A percentile compares a stretch with the other conserved stretches of the same genome.
These are phyloP conservation scores for Eucalyptus microcorys DNA, from an alignment of 345 rosid genomes.

Conservation along the genomic window DNA sequence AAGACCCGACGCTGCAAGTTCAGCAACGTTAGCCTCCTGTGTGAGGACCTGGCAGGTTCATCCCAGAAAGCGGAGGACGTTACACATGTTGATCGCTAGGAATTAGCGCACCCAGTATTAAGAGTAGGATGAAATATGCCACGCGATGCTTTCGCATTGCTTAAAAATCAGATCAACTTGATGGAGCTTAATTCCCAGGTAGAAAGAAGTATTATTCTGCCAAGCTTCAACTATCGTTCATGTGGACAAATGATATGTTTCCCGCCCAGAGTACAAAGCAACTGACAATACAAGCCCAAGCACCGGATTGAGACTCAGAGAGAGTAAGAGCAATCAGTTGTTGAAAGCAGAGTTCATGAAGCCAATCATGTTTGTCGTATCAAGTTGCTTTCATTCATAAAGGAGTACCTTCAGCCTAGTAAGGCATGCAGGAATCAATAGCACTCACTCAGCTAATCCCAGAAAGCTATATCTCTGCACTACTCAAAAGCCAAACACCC, in stretches of 20 bases:
- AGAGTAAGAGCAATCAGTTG: neutral
- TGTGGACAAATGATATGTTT: neutral
- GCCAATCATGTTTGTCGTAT: neutral
- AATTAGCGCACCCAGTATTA: neutral
- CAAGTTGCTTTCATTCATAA: neutral
- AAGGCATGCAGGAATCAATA: neutral
- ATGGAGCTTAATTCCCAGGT: neutral
- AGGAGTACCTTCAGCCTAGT: neutral
- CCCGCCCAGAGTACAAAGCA: neutral
- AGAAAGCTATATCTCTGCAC: neutral
- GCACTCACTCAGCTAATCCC: neutral
- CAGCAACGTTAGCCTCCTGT: neutral
- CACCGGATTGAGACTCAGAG: neutral
- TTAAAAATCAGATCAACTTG: neutral
- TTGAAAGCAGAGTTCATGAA: neutral
- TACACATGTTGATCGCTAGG: neutral
- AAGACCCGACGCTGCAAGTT: neutral
- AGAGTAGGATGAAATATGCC: neutral
- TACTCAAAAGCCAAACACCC: neutral
- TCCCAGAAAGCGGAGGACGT: neutral
- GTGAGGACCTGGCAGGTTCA: neutral
- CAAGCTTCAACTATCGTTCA: neutral
- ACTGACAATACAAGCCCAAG: neutral
- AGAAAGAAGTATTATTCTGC: neutral
- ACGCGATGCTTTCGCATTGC: neutral